These are phyloP conservation scores for Heritiera littoralis DNA, from an alignment of 345 rosid species.

Conservation along the genomic window DNA sequence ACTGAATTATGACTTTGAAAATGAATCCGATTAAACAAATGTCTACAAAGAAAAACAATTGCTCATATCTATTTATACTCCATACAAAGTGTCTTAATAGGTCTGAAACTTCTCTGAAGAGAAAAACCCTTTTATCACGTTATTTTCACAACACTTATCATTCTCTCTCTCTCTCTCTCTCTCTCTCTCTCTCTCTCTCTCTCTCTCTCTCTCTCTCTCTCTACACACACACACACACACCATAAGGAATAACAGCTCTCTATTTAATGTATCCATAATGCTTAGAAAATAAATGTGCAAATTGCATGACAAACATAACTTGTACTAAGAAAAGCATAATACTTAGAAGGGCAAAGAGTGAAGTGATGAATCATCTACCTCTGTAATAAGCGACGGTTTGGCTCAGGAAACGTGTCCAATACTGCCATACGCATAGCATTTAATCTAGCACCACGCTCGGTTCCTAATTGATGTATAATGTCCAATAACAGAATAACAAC, in stretches of 20 bases:
- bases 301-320: background rate
- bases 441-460: constrained; percentile 66
- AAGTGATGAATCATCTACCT: constrained; percentile 49
- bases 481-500: constrained; percentile 18
- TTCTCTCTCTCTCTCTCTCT: too few relatives aligned
- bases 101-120: constrained; percentile 2
- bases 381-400: constrained; percentile 89
- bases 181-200: too few relatives aligned
- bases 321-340: background rate
- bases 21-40: constrained; percentile 4
- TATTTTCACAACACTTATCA: background rate
- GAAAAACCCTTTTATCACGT: background rate
- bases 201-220: too few relatives aligned
- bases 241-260: background rate
- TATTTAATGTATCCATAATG: background rate
- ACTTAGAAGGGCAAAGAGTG: constrained; percentile 5
- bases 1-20: background rate
- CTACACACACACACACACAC: background rate
- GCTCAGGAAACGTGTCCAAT: constrained; percentile 96
- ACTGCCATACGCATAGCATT: constrained; percentile 85
- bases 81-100: background rate
- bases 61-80: constrained; percentile 3
- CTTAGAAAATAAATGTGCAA: background rate
- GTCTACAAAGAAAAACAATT: background rate
- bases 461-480: constrained; percentile 47